Conservation (phyloP, 2,329 filamentous ascomycete species). For the Stachybotrys echinatus region DNA sequence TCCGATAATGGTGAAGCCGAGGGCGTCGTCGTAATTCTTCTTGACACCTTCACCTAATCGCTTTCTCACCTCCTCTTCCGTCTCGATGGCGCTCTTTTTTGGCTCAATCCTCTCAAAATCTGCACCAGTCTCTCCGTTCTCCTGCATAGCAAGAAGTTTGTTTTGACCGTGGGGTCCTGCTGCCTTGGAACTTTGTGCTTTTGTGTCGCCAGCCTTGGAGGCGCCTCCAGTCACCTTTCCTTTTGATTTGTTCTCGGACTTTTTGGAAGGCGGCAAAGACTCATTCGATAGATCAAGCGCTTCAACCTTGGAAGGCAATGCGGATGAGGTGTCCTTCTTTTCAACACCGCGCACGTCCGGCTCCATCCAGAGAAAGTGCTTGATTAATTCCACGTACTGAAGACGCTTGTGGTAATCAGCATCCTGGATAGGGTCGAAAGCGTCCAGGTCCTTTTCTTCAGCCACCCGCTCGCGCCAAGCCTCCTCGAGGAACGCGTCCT, state of each 20-base stretch:
- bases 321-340: not conserved
- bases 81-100: constrained; percentile 20
- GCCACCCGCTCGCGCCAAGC: constrained; percentile 16
- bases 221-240: constrained; percentile 3
- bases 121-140: not conserved
- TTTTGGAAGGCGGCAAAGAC: constrained; percentile 4
- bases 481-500: constrained; percentile 21
- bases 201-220: not conserved
- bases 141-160: constrained; percentile 12
- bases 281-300: not conserved
- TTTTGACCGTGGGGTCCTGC: constrained; percentile 6
- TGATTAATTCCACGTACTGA: constrained; percentile 20
- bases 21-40: constrained; percentile 13
- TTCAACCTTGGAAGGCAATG: not conserved
- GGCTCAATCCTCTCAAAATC: constrained; percentile 10
- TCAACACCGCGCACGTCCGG: not conserved
- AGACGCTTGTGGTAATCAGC: constrained; percentile 14
- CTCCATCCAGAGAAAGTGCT: constrained; percentile 21
- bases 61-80: constrained; percentile 20
- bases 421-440: constrained; percentile 21
- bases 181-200: not conserved
- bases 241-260: constrained; percentile 12
- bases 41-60: constrained; percentile 17
- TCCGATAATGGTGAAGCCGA: constrained; percentile 16
- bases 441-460: constrained; percentile 12